Evolutionary conservation across 768 basidiomycete species (phyloP), one percentile per base, ranked within the genome.

Genomic region (Lyophyllum semitale): DNA sequence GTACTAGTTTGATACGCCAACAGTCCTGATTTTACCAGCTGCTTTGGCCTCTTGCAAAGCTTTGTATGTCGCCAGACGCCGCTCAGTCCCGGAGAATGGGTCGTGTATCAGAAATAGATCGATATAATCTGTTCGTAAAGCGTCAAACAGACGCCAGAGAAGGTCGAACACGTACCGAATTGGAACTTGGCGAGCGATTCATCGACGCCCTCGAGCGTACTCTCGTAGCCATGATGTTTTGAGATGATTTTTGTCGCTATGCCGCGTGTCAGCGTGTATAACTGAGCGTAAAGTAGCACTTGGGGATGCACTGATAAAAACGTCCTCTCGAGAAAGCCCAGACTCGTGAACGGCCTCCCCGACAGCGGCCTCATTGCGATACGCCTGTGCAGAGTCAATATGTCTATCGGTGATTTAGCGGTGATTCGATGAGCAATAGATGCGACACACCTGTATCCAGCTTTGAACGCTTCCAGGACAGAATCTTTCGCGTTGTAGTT

Each of bases 1-100:
- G 44, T 61, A 91, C 89, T 85, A 94, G 71, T 94, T 94, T 1
- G 89, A 92, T 7, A 93, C 91, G 2, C 91, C 91, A n/a, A 91
- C 81, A 4, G 78, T 77, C 57, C 81, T 78, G 48, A 92, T 79
- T 62, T 89, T 89, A 3, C 91, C 90, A 3, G 71, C 79, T 26
- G 73, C 64, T 58, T 81, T 80, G n/a, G 81, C 80, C 32, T 87
- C 84, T 5, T 84, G 67, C 11, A 94, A 74, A 7, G 88, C 89
- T 46, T 77, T 83, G 73, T 88, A 93, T 0, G 89, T 86, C 20
- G 75, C 81, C n/a, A 93, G 72, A 18, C 92, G 85, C 26, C 73
- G 75, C 55, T 84, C 77, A 18, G 76, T 80, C 5, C 88, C 90
- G 17, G 84, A 80, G 6, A 77, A 69, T 0, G 92, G 85, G 56